Base-by-base conservation (phyloP, 2,329 filamentous ascomycete species). In the Penicillium capsulatum region DNA sequence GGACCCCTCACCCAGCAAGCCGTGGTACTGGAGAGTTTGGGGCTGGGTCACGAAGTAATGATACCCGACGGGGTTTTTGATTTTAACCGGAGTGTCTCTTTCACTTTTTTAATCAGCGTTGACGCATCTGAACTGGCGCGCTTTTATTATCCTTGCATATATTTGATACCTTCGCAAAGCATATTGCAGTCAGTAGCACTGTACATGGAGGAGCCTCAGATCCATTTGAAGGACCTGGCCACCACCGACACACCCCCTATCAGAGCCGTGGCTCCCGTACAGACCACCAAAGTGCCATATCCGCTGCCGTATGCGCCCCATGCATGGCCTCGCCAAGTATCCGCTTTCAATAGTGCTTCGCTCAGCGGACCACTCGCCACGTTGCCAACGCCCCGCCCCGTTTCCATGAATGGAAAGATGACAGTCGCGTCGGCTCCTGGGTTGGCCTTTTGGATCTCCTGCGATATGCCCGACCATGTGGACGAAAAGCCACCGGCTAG, bases 21-120 rank as follows among this genome's bases (percentile, higher is more conserved):
- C 53, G 9, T 47, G 54, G 36, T 60, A 59, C 45, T 54, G 47
- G 32, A 53, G 45, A 43, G 38, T 61, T 5, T 54, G 54, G 54
- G 46, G 39, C 7, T 58, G 48, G 50, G 15, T 58, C 3, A 33
- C 47, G 1, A 50, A 50, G 11, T 53, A 37, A 42, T 13, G 26
- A 11, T 30, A 6, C 6, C n/a, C 27, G 14, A 24, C 11, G 22
- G 11, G 7, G 22, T n/a, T n/a, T n/a, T n/a, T n/a, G n/a, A n/a
- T n/a, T n/a, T n/a, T n/a, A n/a, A n/a, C n/a, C n/a, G n/a, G n/a
- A n/a, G n/a, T n/a, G n/a, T n/a, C n/a, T n/a, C n/a, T n/a, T n/a
- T n/a, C n/a, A n/a, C n/a, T n/a, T n/a, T n/a, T n/a, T n/a, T n/a
- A n/a, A n/a, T n/a, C n/a, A n/a, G n/a, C n/a, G n/a, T n/a, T n/a